Conservation (phyloP, 495 filamentous ascomycete species). For the Endocarpon pusillum region DNA sequence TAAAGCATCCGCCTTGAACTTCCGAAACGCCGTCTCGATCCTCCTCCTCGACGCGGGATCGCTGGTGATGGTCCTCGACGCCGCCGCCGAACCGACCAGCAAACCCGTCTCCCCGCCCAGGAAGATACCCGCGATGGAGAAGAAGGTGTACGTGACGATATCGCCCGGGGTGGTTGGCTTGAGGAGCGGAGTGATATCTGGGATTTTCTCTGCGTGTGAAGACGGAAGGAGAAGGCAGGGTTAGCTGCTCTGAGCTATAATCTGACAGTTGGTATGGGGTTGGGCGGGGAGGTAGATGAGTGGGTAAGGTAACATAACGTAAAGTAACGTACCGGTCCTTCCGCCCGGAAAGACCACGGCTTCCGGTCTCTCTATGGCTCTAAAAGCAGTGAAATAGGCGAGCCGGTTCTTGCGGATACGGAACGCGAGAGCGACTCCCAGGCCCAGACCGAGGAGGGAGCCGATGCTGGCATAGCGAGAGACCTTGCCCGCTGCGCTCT, state of each 20-base stretch:
- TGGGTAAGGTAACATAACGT: neutral
- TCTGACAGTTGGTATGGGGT: neutral
- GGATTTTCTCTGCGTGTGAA: constrained; percentile 33
- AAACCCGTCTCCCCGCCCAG: constrained; percentile 47
- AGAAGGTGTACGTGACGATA: constrained; percentile 44
- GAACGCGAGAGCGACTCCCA: constrained; percentile 40
- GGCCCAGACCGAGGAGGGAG: constrained; percentile 37
- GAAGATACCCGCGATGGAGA: constrained; percentile 41
- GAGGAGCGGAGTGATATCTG: constrained; percentile 39
- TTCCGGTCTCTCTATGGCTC: constrained; percentile 38
- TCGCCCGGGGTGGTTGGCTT: constrained; percentile 42
- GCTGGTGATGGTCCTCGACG: constrained; percentile 28
- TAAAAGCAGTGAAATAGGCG: constrained; percentile 41
- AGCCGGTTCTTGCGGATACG: constrained; percentile 35
- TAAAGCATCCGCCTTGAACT: constrained; percentile 43
- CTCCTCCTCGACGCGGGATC: constrained; percentile 37
- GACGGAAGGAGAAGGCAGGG: neutral
- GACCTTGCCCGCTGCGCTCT: constrained; percentile 33
- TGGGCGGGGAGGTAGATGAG: neutral
- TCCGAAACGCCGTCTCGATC: constrained; percentile 46
- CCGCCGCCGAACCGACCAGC: constrained; percentile 34
- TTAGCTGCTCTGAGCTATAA: no score
- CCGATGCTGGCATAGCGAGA: constrained; percentile 37
- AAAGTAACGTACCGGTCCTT: constrained; percentile 27
- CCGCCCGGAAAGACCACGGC: constrained; percentile 46